Evolutionary conservation across 1,284 basidiomycete species (phyloP), one percentile per base, ranked within the genome.

Genomic region (Cryptococcus jaspeensis): DNA sequence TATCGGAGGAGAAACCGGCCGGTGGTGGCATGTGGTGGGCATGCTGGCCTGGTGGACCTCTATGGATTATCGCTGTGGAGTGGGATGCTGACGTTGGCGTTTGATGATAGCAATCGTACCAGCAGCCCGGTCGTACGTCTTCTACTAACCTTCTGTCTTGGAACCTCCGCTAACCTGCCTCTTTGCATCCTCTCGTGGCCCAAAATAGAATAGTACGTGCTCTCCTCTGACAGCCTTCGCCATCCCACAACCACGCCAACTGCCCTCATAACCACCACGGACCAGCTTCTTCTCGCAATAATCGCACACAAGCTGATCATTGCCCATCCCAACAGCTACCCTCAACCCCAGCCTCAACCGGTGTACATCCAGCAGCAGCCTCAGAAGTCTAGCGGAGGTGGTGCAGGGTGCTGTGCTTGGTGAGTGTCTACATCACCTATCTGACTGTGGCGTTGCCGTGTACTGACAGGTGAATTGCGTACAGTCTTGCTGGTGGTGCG

Each of bases 361-460:
- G 71, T 75, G 25, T 75, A 75, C 62, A 58, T 74, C 50, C 73
- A 75, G 58, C 67, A 69, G 43, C 71, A 62, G 37, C 69, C 64
- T 12, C 55, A 64, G 44, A 60, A 66, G 44, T 48, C 53, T 23
- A 58, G 61, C 50, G 64, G 64, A 32, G 67, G 65, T 60, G 67
- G 69, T 42, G 49, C 55, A 15, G 63, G 65, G 18, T 74, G 69
- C 58, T 64, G 66, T 43, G 68, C 66, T 28, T 68, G 66, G 61
- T 69, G 43, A 50, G 60, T 60, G 5, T 6, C 15, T 41, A 23
- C 39, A 13, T n/a, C 22, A 42, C 5, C 22, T 8, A 28, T 12
- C 15, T 40, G 12, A 23, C 1, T 15, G 8, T 40, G 47, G 20
- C n/a, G 25, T 53, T 22, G 49, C 44, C 44, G 12, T 42, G 1